These are phyloP conservation scores for Candida nemodendra DNA, from an alignment of 805 yeast species.

Conservation along the genomic window DNA sequence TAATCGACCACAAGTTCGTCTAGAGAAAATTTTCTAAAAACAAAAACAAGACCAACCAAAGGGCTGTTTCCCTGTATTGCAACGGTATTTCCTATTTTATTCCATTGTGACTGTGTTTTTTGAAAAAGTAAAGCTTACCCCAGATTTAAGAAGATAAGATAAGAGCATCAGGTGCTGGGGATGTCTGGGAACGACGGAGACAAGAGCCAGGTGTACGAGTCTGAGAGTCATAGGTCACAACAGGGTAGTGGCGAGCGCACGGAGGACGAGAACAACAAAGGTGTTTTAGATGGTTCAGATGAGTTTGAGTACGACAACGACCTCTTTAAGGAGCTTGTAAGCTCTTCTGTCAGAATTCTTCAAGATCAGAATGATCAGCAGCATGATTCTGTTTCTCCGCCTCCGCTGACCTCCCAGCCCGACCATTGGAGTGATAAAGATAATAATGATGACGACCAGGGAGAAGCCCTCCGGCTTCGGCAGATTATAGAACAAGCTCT, in stretches of 20 bases:
- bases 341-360: constrained; percentile 8
- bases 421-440: not conserved
- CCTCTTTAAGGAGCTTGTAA: constrained; percentile 13
- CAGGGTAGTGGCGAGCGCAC: not conserved
- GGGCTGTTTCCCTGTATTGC: constrained; percentile 6
- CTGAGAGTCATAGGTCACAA: not conserved
- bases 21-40: constrained; percentile 3
- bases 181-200: constrained; percentile 6
- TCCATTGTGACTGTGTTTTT: constrained; percentile 24
- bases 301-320: constrained; percentile 14
- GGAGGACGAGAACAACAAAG: not conserved
- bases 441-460: not conserved
- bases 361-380: constrained; percentile 1
- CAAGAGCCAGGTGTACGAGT: not conserved
- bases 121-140: constrained; percentile 19
- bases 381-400: not conserved
- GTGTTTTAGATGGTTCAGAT: constrained; percentile 9
- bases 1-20: no score
- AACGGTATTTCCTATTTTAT: constrained; percentile 13
- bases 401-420: not conserved
- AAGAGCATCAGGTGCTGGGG: constrained; percentile 6
- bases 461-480: constrained; percentile 4
- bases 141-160: constrained; percentile 21
- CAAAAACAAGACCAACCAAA: not conserved
- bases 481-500: constrained; percentile 18